A percentile compares a stretch with the other conserved stretches of the same genome.
These are phyloP conservation scores for Urtica urens DNA, from an alignment of 306 rosid genomes.

Conservation along the genomic window DNA sequence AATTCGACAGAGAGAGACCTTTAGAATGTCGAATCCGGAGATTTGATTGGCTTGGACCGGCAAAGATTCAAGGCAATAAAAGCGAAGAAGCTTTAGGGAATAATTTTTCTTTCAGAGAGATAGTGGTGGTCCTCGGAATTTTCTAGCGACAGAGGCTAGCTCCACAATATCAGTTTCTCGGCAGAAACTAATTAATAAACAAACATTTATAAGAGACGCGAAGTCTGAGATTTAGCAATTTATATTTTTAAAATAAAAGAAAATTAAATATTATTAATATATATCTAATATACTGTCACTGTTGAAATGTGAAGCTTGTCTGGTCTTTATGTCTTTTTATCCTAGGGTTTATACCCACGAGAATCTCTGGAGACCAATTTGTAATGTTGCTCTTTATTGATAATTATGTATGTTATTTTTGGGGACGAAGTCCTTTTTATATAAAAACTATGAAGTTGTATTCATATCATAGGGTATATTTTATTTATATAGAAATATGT, in stretches of 20 bases:
- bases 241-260: too few species aligned
- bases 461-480: too few species aligned
- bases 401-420: not conserved
- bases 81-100: not conserved
- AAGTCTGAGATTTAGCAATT: too few species aligned
- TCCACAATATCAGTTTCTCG: too few species aligned
- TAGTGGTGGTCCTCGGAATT: conserved; percentile 5
- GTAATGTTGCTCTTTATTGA: not conserved
- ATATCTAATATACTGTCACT: not conserved
- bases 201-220: too few species aligned
- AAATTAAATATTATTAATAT: not conserved
- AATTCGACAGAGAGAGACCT: not conserved
- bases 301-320: not conserved
- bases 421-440: too few species aligned
- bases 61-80: not conserved
- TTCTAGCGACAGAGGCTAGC: not conserved
- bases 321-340: too few species aligned
- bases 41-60: not conserved
- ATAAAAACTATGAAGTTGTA: too few species aligned
- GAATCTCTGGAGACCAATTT: not conserved
- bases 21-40: conserved; percentile 4
- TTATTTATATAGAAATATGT: too few species aligned
- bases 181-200: too few species aligned
- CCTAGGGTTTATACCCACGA: not conserved
- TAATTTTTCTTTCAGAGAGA: not conserved